A percentile compares a stretch with the other conserved stretches of the same genome.
These are phyloP conservation scores for Calamus simplicifolius DNA, from an alignment of 176 grass and related monocot species.

Conservation along the genomic window DNA sequence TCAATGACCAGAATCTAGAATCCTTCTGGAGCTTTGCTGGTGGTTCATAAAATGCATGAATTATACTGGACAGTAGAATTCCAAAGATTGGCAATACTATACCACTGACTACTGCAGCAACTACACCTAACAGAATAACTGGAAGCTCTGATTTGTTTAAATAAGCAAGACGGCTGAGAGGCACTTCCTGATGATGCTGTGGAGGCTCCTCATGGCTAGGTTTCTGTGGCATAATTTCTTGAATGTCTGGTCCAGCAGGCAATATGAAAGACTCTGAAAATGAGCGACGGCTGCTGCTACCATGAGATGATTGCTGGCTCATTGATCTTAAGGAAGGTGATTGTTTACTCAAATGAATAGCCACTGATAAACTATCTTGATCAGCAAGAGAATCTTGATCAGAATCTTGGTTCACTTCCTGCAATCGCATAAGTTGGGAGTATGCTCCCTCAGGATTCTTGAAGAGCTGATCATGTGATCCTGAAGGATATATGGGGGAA, in stretches of 20 bases:
- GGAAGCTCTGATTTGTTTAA: conserved; percentile 81
- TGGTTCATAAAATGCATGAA: conserved; percentile 59
- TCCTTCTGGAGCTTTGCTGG: conserved; percentile 47
- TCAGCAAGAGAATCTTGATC: conserved; percentile 19
- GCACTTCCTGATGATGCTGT: conserved; percentile 32
- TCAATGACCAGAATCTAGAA: no score
- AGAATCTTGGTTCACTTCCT: conserved; percentile 39
- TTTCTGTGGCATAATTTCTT: conserved; percentile 15
- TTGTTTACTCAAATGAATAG: background rate
- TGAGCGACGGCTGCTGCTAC: background rate
- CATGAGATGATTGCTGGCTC: background rate
- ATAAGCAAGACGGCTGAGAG: conserved; percentile 45
- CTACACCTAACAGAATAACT: conserved; percentile 50
- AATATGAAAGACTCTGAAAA: conserved; percentile 4
- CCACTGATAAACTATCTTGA: conserved; percentile 10
- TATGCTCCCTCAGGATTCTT: no score
- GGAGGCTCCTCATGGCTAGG: conserved; percentile 11
- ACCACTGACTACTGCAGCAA: conserved; percentile 72
- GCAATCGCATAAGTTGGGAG: no score
- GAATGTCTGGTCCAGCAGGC: conserved; percentile 19
- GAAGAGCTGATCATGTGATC: no score
- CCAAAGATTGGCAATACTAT: conserved; percentile 74
- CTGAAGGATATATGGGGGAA: no score
- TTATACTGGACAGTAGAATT: conserved; percentile 42
- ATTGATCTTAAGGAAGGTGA: background rate